Evolutionary conservation across 1,139 yeast species (phyloP), one percentile per base, ranked within the genome.

Genomic region (Zygosaccharomyces sapae): DNA sequence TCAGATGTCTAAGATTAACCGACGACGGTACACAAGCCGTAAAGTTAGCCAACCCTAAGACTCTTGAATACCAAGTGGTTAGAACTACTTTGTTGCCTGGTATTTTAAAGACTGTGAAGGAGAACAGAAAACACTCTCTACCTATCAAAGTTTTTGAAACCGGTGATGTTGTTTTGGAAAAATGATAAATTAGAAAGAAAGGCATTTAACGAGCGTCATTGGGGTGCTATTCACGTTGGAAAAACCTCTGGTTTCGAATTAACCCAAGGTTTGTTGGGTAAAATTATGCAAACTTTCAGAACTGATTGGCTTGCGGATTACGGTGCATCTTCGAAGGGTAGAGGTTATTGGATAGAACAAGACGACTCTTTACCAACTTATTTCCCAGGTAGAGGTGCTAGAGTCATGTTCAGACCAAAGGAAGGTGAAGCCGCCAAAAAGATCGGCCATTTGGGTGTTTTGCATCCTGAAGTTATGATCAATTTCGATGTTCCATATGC

Each of bases 341-440:
- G 95, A 71, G 97, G 97, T 48, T 85, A 81, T 71, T 86, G 92
- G 92, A 83, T 85, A 52, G 86, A 80, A 65, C 83, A 82, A 63
- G 89, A 83, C 61, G 73, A 72, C 48, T 75, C 76, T 33, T 76
- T 81, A 63, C 73, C 80, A 44, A 86, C 95, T 51, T 94, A 78
- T 72, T 92, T 94, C 85, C 96, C 96, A 38, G 98, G 97, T 42
- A 84, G 98, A 74, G 97, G 97, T 52, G 98, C 98, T 43, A 81
- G 79, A 62, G 77, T 94, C 51, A 79, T 76, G 69, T 86, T 81
- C 73, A 80, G 95, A 72, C 71, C 76, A 49, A 75, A 72, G 51
- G 78, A 79, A 53, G 84, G 80, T 49, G 83, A 69, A 24, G 71
- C 76, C 38, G 76, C 74, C 24, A 70, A 74, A 55, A 79, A 73